Evolutionary conservation across 257 asterid species (phyloP).

Genomic region (Eucommia ulmoides): DNA sequence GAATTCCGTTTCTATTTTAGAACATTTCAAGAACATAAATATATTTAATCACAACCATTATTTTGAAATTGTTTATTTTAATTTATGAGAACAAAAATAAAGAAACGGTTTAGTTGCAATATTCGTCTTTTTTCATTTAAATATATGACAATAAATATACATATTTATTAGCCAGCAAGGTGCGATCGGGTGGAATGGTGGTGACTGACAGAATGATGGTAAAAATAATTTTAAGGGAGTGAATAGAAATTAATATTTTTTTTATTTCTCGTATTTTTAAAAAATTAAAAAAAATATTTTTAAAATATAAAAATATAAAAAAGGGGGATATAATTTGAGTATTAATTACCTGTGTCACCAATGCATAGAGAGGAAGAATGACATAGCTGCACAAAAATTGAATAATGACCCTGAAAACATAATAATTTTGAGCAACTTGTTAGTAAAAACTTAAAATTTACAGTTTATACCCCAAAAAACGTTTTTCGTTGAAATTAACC

Average conservation of each 20-base stretch:
- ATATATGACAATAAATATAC: too few relatives aligned
- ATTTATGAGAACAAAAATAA: too few relatives aligned
- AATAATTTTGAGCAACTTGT: not conserved
- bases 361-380: constrained; percentile 13
- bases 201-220: not conserved
- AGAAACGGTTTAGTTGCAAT: too few relatives aligned
- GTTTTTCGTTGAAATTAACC: not conserved
- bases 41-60: too few relatives aligned
- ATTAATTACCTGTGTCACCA: constrained; percentile 9
- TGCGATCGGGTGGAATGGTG: not conserved
- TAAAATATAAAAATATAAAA: not conserved
- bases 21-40: too few relatives aligned
- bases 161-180: not conserved
- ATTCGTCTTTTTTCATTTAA: too few relatives aligned
- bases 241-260: not conserved
- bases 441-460: not conserved
- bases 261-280: not conserved
- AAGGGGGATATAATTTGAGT: not conserved
- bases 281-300: not conserved
- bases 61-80: too few relatives aligned
- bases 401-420: constrained; percentile 8
- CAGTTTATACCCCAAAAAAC: not conserved
- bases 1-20: too few relatives aligned
- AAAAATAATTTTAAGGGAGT: not conserved
- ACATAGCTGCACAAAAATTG: constrained; percentile 13